These are phyloP conservation scores for Nematocida sp. DNA, from an alignment of 371 early-diverging fungal species.

Conservation along the genomic window DNA sequence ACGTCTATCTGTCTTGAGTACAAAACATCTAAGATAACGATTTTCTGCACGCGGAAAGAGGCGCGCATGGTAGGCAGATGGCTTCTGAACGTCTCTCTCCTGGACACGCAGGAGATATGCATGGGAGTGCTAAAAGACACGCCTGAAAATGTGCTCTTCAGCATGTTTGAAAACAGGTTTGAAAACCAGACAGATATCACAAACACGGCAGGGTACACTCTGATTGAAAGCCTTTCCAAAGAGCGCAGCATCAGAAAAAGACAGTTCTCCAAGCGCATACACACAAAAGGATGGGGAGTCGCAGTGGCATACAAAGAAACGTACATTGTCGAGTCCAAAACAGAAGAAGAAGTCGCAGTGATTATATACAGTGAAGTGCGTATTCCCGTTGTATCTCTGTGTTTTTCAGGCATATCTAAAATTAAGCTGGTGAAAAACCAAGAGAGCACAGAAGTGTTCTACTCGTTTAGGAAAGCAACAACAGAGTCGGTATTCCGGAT, in stretches of 20 bases:
- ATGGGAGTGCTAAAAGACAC: neutral
- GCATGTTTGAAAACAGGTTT: neutral
- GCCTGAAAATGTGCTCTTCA: neutral
- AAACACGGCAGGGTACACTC: neutral
- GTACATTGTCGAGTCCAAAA: neutral
- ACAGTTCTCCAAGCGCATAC: neutral
- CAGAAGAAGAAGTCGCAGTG: neutral
- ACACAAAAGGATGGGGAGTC: neutral
- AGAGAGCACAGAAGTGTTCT: slow-evolving; percentile 1
- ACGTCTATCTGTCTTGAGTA: neutral
- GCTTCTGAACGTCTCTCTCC: neutral
- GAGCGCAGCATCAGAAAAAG: slow-evolving; percentile 17
- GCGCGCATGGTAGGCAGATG: neutral
- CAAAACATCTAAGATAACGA: neutral
- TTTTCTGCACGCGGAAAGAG: slow-evolving; percentile 2
- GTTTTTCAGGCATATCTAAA: slow-evolving; percentile 17
- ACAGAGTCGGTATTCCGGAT: neutral
- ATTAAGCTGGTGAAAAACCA: neutral
- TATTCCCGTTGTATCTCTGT: neutral
- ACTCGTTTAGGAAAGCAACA: neutral
- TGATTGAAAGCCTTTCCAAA: neutral
- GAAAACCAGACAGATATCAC: neutral
- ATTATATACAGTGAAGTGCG: neutral
- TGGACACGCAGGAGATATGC: neutral
- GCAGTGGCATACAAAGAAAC: slow-evolving; percentile 12